These are phyloP conservation scores for Penicillium sp. DNA, from an alignment of 2,329 filamentous ascomycete species.

Conservation along the genomic window DNA sequence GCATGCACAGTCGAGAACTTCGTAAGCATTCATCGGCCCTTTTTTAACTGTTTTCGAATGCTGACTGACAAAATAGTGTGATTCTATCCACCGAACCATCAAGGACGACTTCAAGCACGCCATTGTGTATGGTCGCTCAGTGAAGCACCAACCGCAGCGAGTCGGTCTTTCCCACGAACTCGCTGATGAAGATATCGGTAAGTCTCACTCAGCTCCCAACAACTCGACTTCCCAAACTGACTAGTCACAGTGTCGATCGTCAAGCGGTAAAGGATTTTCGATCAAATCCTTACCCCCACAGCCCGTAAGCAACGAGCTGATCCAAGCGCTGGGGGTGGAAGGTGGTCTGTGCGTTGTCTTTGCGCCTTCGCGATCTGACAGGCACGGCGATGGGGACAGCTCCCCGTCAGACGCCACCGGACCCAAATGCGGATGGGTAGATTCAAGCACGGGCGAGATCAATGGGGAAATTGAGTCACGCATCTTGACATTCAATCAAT, in stretches of 20 bases:
- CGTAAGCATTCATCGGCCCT: slow-evolving; percentile 59
- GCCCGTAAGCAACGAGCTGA: slow-evolving; percentile 29
- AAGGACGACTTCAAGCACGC: slow-evolving; percentile 93
- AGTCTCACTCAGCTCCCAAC: slow-evolving; percentile 38
- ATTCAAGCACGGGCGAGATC: slow-evolving; percentile 22
- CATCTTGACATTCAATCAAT: slow-evolving; percentile 9
- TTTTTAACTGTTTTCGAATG: neutral
- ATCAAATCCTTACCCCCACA: slow-evolving; percentile 24
- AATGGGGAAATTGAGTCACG: slow-evolving; percentile 11
- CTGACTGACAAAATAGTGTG: slow-evolving; percentile 66
- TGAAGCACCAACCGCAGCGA: slow-evolving; percentile 97
- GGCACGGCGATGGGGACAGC: slow-evolving; percentile 30
- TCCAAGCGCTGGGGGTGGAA: slow-evolving; percentile 24
- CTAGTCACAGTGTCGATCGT: slow-evolving; percentile 61
- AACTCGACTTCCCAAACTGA: slow-evolving; percentile 24
- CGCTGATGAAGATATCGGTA: slow-evolving; percentile 95
- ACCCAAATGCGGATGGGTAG: slow-evolving; percentile 19
- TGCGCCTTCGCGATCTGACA: slow-evolving; percentile 24
- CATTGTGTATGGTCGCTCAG: slow-evolving; percentile 94
- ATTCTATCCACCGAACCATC: slow-evolving; percentile 94
- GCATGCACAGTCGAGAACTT: slow-evolving; percentile 95
- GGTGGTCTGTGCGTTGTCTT: slow-evolving; percentile 18
- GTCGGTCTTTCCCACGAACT: slow-evolving; percentile 90
- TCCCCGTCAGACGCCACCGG: slow-evolving; percentile 29
- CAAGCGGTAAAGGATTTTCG: slow-evolving; percentile 58